Conservation (phyloP, 1,284 basidiomycete species). For the Rugosomyces carneus region DNA sequence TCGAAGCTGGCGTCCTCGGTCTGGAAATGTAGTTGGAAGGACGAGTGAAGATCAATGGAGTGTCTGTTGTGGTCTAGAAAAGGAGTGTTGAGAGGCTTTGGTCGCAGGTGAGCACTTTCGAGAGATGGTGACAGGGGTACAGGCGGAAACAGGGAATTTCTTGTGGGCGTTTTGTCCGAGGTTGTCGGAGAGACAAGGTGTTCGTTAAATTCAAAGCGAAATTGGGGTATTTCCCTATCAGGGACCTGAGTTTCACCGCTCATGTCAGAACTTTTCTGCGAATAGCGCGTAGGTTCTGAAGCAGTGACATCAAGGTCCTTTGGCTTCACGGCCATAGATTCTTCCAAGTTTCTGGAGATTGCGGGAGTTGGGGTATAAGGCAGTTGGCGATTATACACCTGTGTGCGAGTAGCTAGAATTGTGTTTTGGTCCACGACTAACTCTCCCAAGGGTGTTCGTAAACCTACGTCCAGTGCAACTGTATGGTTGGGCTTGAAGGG, state of each 20-base stretch:
- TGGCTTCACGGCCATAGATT: constrained; percentile 11
- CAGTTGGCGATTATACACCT: constrained; percentile 21
- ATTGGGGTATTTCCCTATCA: constrained; percentile 8
- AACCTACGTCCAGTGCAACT: constrained; percentile 15
- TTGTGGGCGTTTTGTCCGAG: neutral
- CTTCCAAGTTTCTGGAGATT: constrained; percentile 4
- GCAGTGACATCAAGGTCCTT: constrained; percentile 15
- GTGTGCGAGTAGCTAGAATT: constrained; percentile 27
- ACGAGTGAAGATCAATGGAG: constrained; percentile 53
- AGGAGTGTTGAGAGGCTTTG: constrained; percentile 18
- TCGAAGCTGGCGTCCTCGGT: constrained; percentile 56
- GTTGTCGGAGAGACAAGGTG: neutral
- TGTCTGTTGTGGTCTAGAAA: constrained; percentile 32
- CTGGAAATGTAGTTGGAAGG: constrained; percentile 51
- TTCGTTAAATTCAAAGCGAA: constrained; percentile 9
- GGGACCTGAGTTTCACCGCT: neutral
- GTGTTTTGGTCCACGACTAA: constrained; percentile 25
- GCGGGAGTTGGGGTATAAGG: constrained; percentile 16
- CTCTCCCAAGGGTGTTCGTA: constrained; percentile 32
- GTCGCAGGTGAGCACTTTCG: constrained; percentile 19
- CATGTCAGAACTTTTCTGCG: constrained; percentile 5
- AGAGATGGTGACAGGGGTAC: constrained; percentile 18
- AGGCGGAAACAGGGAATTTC: constrained; percentile 5
- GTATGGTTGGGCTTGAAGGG: constrained; percentile 7
- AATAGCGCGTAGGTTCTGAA: constrained; percentile 6